Percentiles rank a stretch among this genome's conserved stretches.
These are phyloP conservation scores for Nigrograna mackinnonii DNA, from an alignment of 2,329 filamentous ascomycete genomes.

Conservation along the genomic window DNA sequence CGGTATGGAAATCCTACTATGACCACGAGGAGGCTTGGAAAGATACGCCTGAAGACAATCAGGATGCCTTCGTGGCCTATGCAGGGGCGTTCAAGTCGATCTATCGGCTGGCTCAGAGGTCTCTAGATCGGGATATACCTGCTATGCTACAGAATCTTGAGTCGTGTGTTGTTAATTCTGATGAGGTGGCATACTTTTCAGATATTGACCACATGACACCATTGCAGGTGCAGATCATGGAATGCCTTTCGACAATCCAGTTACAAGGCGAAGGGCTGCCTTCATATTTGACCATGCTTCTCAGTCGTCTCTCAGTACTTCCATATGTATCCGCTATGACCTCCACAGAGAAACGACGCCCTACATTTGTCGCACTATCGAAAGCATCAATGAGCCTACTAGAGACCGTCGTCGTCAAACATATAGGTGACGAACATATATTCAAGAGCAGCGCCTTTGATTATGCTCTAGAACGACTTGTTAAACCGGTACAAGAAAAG, in stretches of 20 bases:
- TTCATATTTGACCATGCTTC: conserved; percentile 68
- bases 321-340: conserved; percentile 58
- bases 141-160: conserved; percentile 74
- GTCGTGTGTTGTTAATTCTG: conserved; percentile 71
- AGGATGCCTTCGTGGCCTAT: conserved; percentile 85
- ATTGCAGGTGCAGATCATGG: conserved; percentile 71
- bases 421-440: conserved; percentile 67
- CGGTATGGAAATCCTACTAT: conserved; percentile 39
- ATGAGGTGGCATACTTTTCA: conserved; percentile 67
- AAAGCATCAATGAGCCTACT: conserved; percentile 78
- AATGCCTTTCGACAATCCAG: conserved; percentile 68
- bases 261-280: conserved; percentile 68
- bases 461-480: conserved; percentile 67
- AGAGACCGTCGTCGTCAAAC: conserved; percentile 61
- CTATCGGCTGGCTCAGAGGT: conserved; percentile 71
- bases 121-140: conserved; percentile 65
- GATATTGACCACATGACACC: conserved; percentile 75
- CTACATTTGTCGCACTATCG: conserved; percentile 88
- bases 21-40: conserved; percentile 24
- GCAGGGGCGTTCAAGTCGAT: conserved; percentile 75
- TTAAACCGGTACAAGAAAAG: conserved; percentile 74
- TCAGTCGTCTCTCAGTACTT: conserved; percentile 72
- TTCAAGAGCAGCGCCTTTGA: conserved; percentile 70
- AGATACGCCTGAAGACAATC: conserved; percentile 55
- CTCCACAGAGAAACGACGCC: conserved; percentile 48